Base-by-base conservation (phyloP, 352 stramenopile genomes). In the Globisporangium nodosum region DNA sequence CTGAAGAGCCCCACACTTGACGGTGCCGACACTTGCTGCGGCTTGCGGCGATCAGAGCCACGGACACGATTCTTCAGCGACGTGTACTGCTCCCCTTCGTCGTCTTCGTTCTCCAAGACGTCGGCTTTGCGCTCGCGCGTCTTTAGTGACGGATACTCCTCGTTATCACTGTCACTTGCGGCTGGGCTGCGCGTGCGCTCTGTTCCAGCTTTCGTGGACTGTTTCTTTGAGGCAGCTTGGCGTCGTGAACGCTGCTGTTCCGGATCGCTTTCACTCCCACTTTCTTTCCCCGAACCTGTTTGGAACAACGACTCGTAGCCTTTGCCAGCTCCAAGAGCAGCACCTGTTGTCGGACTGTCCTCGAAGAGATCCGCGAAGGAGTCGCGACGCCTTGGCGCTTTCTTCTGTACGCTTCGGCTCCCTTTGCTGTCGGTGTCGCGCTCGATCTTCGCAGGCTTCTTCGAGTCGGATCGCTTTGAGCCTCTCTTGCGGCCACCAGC, bases 311-410 rank as follows among this genome's bases (percentile, higher is more conserved):
- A 64, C 55, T 88, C 81, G 47, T 89, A 90, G 49, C 66, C 78
- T 37, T 58, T 67, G 20, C 61, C 58, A 11, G 69, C 66, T 16
- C 66, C 58, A 48, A 81, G 43, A 16, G 52, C 58, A 43, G 53
- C 47, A 0, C 53, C 60, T 48, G 76, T 63, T 5, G 45, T 68
- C 21, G 61, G 51, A 61, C 66, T 71, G 37, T 87, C 78, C 11
- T 89, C 82, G 64, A 92, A 92, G 46, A 92, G 49, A 62, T 71
- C 72, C 12, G 78, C 82, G 73, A 92, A 92, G 1, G 82, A 92
- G 60, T 90, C 78, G 52, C 73, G 75, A 13, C 75, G 78, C 27
- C 73, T 71, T 9, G 66, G 16, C 13, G 30, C 30, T 12, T 42
- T 39, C 35, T 53, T 62, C 9, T 55, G 59, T 3, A 31, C 21